These are phyloP conservation scores for Cercospora zeina DNA, from an alignment of 2,329 filamentous ascomycete genomes.

Conservation along the genomic window DNA sequence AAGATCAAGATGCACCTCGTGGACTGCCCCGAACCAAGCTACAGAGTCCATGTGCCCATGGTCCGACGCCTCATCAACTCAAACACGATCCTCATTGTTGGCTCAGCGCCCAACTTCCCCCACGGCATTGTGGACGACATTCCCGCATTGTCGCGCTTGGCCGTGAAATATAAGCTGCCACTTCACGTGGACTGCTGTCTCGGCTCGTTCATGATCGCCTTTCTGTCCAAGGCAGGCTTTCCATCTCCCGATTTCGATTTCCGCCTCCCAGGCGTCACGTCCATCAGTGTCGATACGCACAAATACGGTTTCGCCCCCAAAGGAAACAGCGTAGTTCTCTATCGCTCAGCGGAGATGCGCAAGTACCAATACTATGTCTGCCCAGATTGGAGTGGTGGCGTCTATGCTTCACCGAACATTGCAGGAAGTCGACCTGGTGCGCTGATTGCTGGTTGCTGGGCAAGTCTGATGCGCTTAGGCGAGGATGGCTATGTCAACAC, in stretches of 20 bases:
- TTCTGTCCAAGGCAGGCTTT: conserved; percentile 91
- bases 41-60: conserved; percentile 77
- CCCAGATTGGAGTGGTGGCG: conserved; percentile 90
- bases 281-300: conserved; percentile 95
- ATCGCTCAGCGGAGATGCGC: conserved; percentile 75
- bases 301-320: conserved; percentile 99
- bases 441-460: conserved; percentile 94
- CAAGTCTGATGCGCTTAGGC: conserved; percentile 82
- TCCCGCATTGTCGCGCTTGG: conserved; percentile 76
- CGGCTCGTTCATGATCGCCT: conserved; percentile 90
- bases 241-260: conserved; percentile 89
- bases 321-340: conserved; percentile 90
- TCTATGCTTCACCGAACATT: conserved; percentile 90
- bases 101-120: conserved; percentile 94
- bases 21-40: conserved; percentile 76
- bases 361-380: conserved; percentile 96
- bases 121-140: conserved; percentile 99
- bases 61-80: conserved; percentile 86
- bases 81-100: conserved; percentile 91
- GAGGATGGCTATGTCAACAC: conserved; percentile 84
- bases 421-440: conserved; percentile 90
- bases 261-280: conserved; percentile 87
- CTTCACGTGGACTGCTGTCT: conserved; percentile 98
- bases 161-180: conserved; percentile 74
- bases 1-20: conserved; percentile 93